Conservation (phyloP, 768 basidiomycete species). For the Tulasnella sp. region DNA sequence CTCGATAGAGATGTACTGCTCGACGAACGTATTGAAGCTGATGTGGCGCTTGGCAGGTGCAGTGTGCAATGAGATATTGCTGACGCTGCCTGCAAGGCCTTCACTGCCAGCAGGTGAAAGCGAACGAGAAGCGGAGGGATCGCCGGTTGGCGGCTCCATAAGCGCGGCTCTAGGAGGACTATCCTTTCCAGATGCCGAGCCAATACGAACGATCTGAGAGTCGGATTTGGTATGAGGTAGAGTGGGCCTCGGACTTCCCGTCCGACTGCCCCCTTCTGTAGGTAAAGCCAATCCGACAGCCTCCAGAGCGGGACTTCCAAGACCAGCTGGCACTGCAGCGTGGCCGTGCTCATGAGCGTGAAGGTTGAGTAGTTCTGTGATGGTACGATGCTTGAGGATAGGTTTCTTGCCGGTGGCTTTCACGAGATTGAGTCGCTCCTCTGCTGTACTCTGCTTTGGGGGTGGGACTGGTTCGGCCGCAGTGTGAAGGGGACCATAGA, state of each 20-base stretch:
- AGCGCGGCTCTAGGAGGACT: constrained; percentile 23
- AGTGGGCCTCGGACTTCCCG: constrained; percentile 40
- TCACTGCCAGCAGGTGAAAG: constrained; percentile 15
- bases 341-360: constrained; percentile 50
- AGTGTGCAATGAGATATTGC: neutral
- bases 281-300: constrained; percentile 7
- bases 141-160: constrained; percentile 27
- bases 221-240: constrained; percentile 83
- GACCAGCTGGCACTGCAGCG: constrained; percentile 34
- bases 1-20: constrained; percentile 85
- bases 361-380: constrained; percentile 78
- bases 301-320: constrained; percentile 13
- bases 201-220: constrained; percentile 60
- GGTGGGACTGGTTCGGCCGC: constrained; percentile 78
- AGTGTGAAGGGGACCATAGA: constrained; percentile 93
- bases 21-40: constrained; percentile 95
- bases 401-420: constrained; percentile 50
- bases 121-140: constrained; percentile 8
- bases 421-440: constrained; percentile 48
- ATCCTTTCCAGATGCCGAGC: constrained; percentile 32
- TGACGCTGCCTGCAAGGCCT: constrained; percentile 10
- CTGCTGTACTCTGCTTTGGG: constrained; percentile 44
- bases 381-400: constrained; percentile 92
- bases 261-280: neutral
- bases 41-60: constrained; percentile 65